Conservation (phyloP, 768 basidiomycete genomes). For the Boletus pseudo-olivaceus region DNA sequence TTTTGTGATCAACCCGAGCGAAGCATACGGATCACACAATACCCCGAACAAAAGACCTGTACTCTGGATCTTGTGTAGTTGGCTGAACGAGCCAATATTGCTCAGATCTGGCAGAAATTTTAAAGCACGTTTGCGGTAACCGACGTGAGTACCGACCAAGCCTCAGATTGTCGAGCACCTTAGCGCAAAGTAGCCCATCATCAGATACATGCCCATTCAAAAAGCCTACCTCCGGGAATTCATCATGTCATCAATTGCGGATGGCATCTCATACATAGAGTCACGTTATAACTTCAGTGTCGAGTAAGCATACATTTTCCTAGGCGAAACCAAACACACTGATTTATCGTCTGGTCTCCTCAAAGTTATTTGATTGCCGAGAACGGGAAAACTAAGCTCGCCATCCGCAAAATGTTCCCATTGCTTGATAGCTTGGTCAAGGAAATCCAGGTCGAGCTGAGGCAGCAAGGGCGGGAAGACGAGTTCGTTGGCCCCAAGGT, state of each 20-base stretch:
- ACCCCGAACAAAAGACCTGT: conserved; percentile 30
- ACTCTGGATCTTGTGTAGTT: not conserved
- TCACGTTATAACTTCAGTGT: conserved; percentile 37
- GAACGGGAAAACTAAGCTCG: conserved; percentile 36
- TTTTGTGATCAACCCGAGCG: conserved; percentile 40
- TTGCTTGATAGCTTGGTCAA: conserved; percentile 35
- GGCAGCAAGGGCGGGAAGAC: conserved; percentile 35
- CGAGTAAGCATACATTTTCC: conserved; percentile 26
- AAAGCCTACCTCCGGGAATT: conserved; percentile 26
- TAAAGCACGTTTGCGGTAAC: conserved; percentile 16
- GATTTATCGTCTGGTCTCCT: not conserved
- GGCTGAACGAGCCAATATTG: not conserved
- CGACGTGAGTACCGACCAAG: conserved; percentile 17
- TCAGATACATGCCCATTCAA: conserved; percentile 24
- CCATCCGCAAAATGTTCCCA: conserved; percentile 35
- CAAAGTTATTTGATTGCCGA: conserved; percentile 39
- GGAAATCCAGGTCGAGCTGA: conserved; percentile 34
- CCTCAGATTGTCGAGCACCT: not conserved
- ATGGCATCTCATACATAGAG: conserved; percentile 47
- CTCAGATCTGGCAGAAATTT: conserved; percentile 24
- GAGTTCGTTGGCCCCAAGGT: conserved; percentile 44
- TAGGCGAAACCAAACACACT: not conserved
- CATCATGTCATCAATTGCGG: conserved; percentile 38
- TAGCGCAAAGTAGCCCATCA: conserved; percentile 21
- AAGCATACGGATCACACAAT: conserved; percentile 43